phyloP scores from a whole-genome alignment of 306 rosid genomes.

The Hylodesmum podocarpum region DNA sequence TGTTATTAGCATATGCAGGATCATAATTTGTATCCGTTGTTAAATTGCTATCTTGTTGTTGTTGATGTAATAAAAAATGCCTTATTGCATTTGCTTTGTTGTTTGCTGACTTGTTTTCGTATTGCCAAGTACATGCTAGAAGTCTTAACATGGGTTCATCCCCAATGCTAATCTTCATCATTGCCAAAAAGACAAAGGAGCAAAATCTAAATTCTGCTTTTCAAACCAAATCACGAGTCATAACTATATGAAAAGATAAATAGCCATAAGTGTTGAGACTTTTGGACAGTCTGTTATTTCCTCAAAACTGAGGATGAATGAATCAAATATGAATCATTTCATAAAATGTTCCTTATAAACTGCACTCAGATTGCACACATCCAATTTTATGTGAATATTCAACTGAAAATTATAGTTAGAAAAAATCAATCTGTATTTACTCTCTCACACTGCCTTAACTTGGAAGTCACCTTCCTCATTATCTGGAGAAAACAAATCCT shows the following conservation, averaged over 20 bases:
- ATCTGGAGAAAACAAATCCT: slow-evolving; percentile 71
- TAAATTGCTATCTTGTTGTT: background rate
- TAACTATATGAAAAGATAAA: background rate
- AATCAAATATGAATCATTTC: background rate
- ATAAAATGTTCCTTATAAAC: background rate
- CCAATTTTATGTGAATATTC: slow-evolving; percentile 3
- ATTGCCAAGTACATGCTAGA: slow-evolving; percentile 8
- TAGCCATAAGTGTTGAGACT: background rate
- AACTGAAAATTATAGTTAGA: background rate
- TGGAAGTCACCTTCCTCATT: slow-evolving; percentile 31
- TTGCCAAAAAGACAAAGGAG: background rate
- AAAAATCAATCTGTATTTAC: background rate
- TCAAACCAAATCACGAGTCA: background rate
- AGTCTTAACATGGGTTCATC: background rate
- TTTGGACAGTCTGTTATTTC: background rate
- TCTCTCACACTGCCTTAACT: slow-evolving; percentile 16
- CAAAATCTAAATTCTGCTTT: background rate
- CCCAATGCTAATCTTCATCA: slow-evolving; percentile 1
- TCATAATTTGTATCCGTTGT: background rate
- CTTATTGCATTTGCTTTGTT: background rate
- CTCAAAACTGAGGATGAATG: background rate
- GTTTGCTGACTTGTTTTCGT: background rate
- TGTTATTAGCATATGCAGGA: background rate
- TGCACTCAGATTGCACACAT: background rate
- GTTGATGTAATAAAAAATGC: background rate